Evolutionary conservation across 352 stramenopile genomes (phyloP), one percentile per base, ranked within the genome.

Genomic region (Blastocystis hominis): DNA sequence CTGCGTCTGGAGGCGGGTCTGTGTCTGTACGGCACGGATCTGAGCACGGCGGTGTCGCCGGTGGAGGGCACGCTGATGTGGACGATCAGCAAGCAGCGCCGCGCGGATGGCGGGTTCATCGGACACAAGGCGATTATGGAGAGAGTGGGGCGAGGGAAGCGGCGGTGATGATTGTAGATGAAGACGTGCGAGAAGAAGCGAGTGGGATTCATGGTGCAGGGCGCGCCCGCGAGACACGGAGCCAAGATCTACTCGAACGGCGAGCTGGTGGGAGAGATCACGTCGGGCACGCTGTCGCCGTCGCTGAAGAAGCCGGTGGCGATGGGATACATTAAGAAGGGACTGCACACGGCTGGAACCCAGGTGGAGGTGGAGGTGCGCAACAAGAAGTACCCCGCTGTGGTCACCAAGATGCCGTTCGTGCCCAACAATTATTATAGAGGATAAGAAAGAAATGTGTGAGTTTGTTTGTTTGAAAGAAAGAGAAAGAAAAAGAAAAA

Each of bases 391-490:
- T 93, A 96, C 91, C 91, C 92, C 56, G 93, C 95, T 4, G 91
- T 93, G 47, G 92, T 99, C 69, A 94, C 93, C 88, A 98, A 98
- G 91, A 99, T 98, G 96, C 96, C 96, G 46, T 99, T 99, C 90
- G 94, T 98, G 46, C 92, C 94, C 13, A 91, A 94, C 53, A 92
- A 93, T 47, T 99, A 99, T 91, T 99, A 97, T 91, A 91, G 92
- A 62, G 91, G 59, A 86, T 86, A 86, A 86, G 24, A 30, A 80
- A 3, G 70, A 75, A 44, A 62, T 46, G 47, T 54, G 66, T 76
- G 24, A 30, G 62, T 50, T 72, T 72, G 62, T 72, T 72, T 59
- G 50, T 59, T 59, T 13, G 0, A 13, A 59, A 59, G 24, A 30
- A 30, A n/a, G n/a, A n/a, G n/a, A n/a, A n/a, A n/a, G n/a, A n/a